Conservation (phyloP, 345 rosid genomes). For the Brassica nigra region DNA sequence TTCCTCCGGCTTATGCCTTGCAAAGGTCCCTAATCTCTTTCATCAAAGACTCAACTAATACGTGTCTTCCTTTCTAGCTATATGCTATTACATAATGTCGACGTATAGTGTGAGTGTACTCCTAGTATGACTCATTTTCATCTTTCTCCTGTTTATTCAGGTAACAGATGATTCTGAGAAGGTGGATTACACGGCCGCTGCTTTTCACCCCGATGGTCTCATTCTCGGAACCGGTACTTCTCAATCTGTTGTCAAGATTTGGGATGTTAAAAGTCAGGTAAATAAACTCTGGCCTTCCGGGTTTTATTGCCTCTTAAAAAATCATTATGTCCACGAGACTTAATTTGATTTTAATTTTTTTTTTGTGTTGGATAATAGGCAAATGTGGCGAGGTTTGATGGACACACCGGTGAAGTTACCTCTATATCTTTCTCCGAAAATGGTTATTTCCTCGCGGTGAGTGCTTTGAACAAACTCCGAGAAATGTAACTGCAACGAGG, state of each 20-base stretch:
- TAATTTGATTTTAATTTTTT: not conserved
- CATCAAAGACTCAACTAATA: not conserved
- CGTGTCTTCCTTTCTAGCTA: not conserved
- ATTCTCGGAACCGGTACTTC: slow-evolving; percentile 96
- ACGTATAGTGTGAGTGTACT: not conserved
- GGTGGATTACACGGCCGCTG: slow-evolving; percentile 85
- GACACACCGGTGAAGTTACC: slow-evolving; percentile 82
- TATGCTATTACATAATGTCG: not conserved
- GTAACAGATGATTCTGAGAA: slow-evolving; percentile 58
- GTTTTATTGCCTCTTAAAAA: not conserved
- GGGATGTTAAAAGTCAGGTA: slow-evolving; percentile 99
- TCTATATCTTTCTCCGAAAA: slow-evolving; percentile 97
- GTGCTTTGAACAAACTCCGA: slow-evolving; percentile 32
- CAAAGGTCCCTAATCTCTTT: slow-evolving; percentile 60
- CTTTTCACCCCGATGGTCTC: slow-evolving; percentile 99
- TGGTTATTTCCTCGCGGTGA: slow-evolving; percentile 93
- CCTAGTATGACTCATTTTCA: not conserved
- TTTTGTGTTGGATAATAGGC: slow-evolving; percentile 48
- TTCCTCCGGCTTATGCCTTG: slow-evolving; percentile 80
- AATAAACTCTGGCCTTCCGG: not conserved
- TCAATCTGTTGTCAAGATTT: slow-evolving; percentile 80
- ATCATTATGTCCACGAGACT: not conserved
- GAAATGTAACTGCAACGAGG: not conserved
- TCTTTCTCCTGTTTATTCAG: slow-evolving; percentile 47
- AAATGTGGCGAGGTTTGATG: slow-evolving; percentile 88